These are phyloP conservation scores for Podospora anserina DNA, from an alignment of 495 filamentous ascomycete species.

Conservation along the genomic window DNA sequence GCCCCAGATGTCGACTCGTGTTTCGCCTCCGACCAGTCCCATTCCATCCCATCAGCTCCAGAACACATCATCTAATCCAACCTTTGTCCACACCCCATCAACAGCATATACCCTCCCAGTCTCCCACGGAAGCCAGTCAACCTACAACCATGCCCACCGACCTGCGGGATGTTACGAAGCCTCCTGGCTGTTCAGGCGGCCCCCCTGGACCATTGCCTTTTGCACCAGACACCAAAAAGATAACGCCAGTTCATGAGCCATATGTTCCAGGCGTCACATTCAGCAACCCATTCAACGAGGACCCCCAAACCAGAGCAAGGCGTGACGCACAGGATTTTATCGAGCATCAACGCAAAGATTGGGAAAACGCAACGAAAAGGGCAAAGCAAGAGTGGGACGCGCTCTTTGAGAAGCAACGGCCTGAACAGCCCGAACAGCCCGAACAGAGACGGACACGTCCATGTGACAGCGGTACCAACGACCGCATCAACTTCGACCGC, in stretches of 20 bases:
- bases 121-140: neutral
- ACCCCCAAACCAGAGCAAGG: no score
- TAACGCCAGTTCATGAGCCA: neutral
- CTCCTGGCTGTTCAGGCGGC: no score
- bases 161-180: neutral
- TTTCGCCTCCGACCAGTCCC: neutral
- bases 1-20: no score
- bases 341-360: no score
- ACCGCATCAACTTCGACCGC: neutral
- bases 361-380: no score
- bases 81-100: neutral
- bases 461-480: neutral
- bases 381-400: no score
- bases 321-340: no score
- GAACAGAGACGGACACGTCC: no score
- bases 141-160: neutral
- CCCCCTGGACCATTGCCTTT: neutral
- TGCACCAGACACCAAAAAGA: neutral
- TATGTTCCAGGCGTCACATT: no score
- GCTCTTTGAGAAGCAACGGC: no score
- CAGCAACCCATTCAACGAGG: no score
- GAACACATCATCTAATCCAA: neutral
- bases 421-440: no score
- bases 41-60: neutral
- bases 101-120: neutral